Evolutionary conservation across 192 early-diverging fungal genomes (phyloP).

Genomic region (Allomyces macrogynus): DNA sequence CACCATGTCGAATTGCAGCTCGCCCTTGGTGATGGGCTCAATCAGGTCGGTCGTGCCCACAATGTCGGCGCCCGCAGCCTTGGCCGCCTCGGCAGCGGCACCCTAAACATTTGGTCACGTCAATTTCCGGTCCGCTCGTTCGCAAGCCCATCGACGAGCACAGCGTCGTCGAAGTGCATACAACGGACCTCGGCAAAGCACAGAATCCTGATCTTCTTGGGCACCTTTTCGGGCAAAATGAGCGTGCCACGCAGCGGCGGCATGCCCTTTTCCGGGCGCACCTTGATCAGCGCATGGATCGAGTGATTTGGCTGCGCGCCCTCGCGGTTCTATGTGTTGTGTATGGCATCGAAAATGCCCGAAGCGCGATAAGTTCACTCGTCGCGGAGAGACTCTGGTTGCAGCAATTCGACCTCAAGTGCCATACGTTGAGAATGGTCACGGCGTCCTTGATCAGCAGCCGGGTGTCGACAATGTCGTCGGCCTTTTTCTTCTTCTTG

Average conservation of each 20-base stretch:
- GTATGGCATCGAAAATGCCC: no score
- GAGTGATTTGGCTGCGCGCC: background rate
- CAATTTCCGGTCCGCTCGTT: background rate
- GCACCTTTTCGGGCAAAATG: slow-evolving; percentile 38
- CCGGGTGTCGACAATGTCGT: background rate
- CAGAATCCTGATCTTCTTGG: slow-evolving; percentile 32
- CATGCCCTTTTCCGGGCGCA: slow-evolving; percentile 37
- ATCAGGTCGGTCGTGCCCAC: slow-evolving; percentile 81
- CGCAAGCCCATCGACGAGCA: no score
- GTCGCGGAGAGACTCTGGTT: no score
- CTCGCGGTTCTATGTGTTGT: background rate
- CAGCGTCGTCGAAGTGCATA: no score
- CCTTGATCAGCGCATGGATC: background rate
- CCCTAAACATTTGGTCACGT: slow-evolving; percentile 18
- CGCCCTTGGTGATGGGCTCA: slow-evolving; percentile 33
- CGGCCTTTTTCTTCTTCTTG: background rate
- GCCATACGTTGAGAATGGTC: background rate
- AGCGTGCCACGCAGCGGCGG: slow-evolving; percentile 66
- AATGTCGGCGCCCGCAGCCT: slow-evolving; percentile 51
- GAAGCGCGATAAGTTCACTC: no score
- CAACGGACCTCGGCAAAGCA: slow-evolving; percentile 58
- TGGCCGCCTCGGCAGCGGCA: slow-evolving; percentile 58
- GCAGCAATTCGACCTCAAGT: background rate
- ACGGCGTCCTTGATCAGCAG: background rate
- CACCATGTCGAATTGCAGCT: slow-evolving; percentile 61